Percentiles rank a stretch among this genome's conserved stretches.
phyloP scores from a whole-genome alignment of 2,329 filamentous ascomycete genomes.

The Thelonectria blattea region DNA sequence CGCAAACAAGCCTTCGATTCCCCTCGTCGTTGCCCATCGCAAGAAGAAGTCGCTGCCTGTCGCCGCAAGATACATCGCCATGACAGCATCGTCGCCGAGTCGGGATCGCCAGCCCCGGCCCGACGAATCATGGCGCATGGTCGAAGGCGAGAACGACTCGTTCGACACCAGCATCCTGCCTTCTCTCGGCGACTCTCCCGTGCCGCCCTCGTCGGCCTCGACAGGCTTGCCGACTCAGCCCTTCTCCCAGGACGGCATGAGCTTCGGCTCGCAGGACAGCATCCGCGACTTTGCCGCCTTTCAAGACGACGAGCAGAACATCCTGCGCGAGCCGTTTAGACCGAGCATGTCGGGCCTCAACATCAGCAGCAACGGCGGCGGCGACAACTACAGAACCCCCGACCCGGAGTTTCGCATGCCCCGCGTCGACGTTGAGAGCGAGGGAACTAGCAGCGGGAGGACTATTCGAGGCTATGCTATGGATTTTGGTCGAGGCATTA shows the following conservation, averaged over 20 bases:
- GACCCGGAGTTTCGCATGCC: constrained; percentile 63
- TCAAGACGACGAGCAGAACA: constrained; percentile 62
- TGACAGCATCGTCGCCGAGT: constrained; percentile 32
- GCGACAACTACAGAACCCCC: constrained; percentile 44
- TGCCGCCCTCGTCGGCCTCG: constrained; percentile 44
- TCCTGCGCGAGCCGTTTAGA: constrained; percentile 60
- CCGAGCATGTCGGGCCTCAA: constrained; percentile 55
- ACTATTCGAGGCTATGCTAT: constrained; percentile 41
- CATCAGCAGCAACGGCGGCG: constrained; percentile 34
- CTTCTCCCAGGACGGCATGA: constrained; percentile 50
- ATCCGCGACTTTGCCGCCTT: constrained; percentile 59
- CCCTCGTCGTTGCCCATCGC: not conserved
- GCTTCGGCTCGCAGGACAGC: constrained; percentile 60
- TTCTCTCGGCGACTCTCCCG: constrained; percentile 46
- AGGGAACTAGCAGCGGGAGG: constrained; percentile 43
- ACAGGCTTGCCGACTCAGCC: constrained; percentile 53
- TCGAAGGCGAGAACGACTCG: constrained; percentile 66
- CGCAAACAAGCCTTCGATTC: not conserved
- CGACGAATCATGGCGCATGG: constrained; percentile 65
- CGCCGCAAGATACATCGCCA: constrained; percentile 7
- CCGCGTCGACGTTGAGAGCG: constrained; percentile 49
- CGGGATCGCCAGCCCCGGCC: constrained; percentile 41
- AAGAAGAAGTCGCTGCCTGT: not conserved
- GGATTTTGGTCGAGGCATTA: constrained; percentile 36
- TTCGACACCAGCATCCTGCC: constrained; percentile 63